Evolutionary conservation across 164 flowering plant genomes (phyloP).

Genomic region (Houttuynia cordata): DNA sequence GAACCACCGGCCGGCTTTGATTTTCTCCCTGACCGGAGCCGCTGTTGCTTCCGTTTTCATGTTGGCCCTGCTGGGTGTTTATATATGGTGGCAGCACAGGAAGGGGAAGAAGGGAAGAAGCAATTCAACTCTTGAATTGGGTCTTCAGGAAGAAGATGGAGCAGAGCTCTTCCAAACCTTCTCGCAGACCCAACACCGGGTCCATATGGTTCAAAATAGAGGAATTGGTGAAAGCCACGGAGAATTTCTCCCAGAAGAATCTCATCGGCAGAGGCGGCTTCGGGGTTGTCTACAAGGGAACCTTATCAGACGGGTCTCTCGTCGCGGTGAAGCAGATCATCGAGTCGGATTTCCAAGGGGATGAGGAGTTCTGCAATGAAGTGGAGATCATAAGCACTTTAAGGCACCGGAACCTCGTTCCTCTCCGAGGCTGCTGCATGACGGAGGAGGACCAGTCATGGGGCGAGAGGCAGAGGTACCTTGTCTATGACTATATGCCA

Average conservation of each 20-base stretch:
- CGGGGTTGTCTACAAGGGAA: slow-evolving; percentile 64
- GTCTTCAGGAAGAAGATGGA: slow-evolving; percentile 15
- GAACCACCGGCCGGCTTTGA: slow-evolving; percentile 13
- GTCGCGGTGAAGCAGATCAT: slow-evolving; percentile 60
- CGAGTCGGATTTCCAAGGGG: slow-evolving; percentile 47
- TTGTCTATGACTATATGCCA: slow-evolving; percentile 71
- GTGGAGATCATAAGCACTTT: slow-evolving; percentile 66
- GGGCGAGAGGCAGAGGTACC: slow-evolving; percentile 31
- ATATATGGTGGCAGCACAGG: slow-evolving; percentile 26
- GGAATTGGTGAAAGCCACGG: slow-evolving; percentile 59
- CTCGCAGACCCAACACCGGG: slow-evolving; percentile 42
- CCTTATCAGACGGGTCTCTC: slow-evolving; percentile 34
- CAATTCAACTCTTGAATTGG: background rate
- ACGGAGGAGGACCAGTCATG: slow-evolving; percentile 17
- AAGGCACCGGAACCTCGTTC: slow-evolving; percentile 62
- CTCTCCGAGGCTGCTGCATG: slow-evolving; percentile 60
- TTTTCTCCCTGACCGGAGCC: slow-evolving; percentile 34
- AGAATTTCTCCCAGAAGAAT: slow-evolving; percentile 46
- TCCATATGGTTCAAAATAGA: slow-evolving; percentile 45
- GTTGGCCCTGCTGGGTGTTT: slow-evolving; percentile 22
- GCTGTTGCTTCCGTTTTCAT: slow-evolving; percentile 28
- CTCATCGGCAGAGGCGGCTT: slow-evolving; percentile 57
- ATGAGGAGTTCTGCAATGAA: slow-evolving; percentile 57
- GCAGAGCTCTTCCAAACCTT: slow-evolving; percentile 18
- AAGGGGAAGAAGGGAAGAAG: slow-evolving; percentile 6